Percentiles rank a stretch among this genome's conserved stretches.
Conservation (phyloP, 106 monocot species). For the Apostasia shenzhenica region DNA sequence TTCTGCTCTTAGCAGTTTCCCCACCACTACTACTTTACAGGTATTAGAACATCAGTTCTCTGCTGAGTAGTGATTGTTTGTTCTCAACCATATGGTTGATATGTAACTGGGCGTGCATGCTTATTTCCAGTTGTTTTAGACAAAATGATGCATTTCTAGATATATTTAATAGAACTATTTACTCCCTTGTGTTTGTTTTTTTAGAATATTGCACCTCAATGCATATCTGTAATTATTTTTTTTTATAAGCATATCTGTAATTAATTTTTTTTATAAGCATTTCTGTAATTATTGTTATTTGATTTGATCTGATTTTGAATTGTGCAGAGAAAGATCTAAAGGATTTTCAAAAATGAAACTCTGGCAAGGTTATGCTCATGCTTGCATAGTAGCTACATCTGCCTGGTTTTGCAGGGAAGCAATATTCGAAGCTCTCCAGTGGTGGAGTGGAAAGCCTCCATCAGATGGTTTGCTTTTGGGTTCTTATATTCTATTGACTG, state of each 20-base stretch:
- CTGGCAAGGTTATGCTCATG: constrained; percentile 93
- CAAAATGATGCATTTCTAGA: no score
- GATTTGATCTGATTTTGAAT: background rate
- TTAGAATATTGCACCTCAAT: no score
- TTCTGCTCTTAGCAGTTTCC: constrained; percentile 80
- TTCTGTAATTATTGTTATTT: no score
- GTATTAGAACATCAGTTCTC: constrained; percentile 17
- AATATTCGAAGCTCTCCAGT: constrained; percentile 94
- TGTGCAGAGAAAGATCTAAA: constrained; percentile 73
- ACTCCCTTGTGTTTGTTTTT: no score
- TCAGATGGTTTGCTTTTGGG: constrained; percentile 93
- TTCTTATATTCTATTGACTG: constrained; percentile 70
- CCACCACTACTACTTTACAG: constrained; percentile 97
- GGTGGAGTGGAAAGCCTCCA: constrained; percentile 90
- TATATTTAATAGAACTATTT: no score
- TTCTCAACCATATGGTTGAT: no score
- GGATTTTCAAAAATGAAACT: constrained; percentile 78
- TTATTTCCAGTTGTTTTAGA: no score
- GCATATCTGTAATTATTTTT: no score
- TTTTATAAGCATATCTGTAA: no score
- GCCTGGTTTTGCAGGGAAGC: constrained; percentile 89
- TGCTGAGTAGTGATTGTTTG: no score
- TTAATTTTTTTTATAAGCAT: no score
- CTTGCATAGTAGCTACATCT: constrained; percentile 69
- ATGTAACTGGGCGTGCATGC: no score